A percentile compares a stretch with the other conserved stretches of the same genome.
Evolutionary conservation across 208 protist genomes (phyloP).

Genomic region (Acanthamoeba royreba): DNA sequence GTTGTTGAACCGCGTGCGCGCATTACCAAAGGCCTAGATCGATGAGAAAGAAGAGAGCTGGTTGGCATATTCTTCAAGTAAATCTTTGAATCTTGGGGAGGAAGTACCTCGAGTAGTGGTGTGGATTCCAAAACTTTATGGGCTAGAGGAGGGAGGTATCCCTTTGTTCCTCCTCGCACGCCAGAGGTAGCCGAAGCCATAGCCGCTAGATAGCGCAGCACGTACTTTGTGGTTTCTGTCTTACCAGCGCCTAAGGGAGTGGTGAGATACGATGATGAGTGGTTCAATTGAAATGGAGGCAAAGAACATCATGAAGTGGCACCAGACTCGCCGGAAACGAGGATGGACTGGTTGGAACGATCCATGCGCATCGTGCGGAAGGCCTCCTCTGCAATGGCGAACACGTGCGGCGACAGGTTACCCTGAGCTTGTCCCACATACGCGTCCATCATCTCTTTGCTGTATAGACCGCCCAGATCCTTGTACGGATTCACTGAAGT

Average conservation of each 20-base stretch:
- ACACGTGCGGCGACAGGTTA: slow-evolving; percentile 71
- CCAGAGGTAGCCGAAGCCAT: not conserved
- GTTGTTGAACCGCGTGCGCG: slow-evolving; percentile 75
- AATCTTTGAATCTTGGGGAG: no score
- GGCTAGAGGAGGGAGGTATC: not conserved
- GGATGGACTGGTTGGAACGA: slow-evolving; percentile 67
- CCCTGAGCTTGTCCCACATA: slow-evolving; percentile 35
- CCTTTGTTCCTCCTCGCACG: no score
- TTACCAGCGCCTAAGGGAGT: no score
- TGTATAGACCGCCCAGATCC: slow-evolving; percentile 67
- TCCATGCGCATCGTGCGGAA: not conserved
- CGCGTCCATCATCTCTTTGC: slow-evolving; percentile 45
- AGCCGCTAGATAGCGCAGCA: slow-evolving; percentile 54
- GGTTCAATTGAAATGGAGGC: no score
- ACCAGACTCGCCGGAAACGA: slow-evolving; percentile 68
- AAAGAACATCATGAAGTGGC: no score
- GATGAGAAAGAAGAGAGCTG: no score
- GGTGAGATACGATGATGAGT: no score
- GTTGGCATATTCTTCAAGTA: no score
- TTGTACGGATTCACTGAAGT: slow-evolving; percentile 89
- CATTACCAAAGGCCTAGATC: slow-evolving; percentile 73
- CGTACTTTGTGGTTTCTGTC: slow-evolving; percentile 66
- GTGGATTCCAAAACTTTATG: slow-evolving; percentile 34
- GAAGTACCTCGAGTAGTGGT: slow-evolving; percentile 20
- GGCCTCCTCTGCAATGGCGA: slow-evolving; percentile 59